Percentiles rank a stretch among this genome's conserved stretches.
Conservation (phyloP, 2,329 filamentous ascomycete species). For the Madurella fahalii region DNA sequence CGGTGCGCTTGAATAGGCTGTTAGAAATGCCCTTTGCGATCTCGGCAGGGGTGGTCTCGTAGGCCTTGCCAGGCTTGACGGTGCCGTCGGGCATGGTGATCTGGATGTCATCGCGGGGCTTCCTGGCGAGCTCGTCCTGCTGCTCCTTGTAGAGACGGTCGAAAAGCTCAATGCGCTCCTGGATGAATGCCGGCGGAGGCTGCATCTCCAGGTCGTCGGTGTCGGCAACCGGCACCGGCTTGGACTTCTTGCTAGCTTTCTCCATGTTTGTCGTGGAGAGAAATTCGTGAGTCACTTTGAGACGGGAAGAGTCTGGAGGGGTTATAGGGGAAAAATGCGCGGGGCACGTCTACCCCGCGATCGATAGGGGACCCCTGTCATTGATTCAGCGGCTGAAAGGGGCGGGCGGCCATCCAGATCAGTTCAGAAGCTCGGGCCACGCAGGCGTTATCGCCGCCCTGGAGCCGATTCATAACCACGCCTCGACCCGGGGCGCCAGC, state of each 20-base stretch:
- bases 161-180: slow-evolving; percentile 81
- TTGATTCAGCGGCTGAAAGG: not conserved
- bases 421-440: slow-evolving; percentile 10
- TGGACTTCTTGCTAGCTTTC: slow-evolving; percentile 45
- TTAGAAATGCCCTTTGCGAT: slow-evolving; percentile 78
- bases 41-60: slow-evolving; percentile 82
- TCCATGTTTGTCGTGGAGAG: slow-evolving; percentile 17
- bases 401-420: too few species aligned
- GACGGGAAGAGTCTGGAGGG: slow-evolving; percentile 15
- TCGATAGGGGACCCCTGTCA: slow-evolving; percentile 15
- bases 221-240: slow-evolving; percentile 35
- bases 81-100: slow-evolving; percentile 71
- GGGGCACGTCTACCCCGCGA: slow-evolving; percentile 23
- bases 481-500: too few species aligned
- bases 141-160: slow-evolving; percentile 82
- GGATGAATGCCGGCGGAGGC: slow-evolving; percentile 68
- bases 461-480: not conserved
- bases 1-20: slow-evolving; percentile 78
- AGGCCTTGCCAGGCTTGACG: slow-evolving; percentile 70
- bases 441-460: not conserved
- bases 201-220: slow-evolving; percentile 44
- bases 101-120: slow-evolving; percentile 69
- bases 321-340: slow-evolving; percentile 19
- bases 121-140: slow-evolving; percentile 68
- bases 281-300: slow-evolving; percentile 24